Percentiles rank a stretch among this genome's conserved stretches.
These are phyloP conservation scores for Auxenochlorella pyrenoidosa DNA, from an alignment of 139 green algal genomes.

Conservation along the genomic window DNA sequence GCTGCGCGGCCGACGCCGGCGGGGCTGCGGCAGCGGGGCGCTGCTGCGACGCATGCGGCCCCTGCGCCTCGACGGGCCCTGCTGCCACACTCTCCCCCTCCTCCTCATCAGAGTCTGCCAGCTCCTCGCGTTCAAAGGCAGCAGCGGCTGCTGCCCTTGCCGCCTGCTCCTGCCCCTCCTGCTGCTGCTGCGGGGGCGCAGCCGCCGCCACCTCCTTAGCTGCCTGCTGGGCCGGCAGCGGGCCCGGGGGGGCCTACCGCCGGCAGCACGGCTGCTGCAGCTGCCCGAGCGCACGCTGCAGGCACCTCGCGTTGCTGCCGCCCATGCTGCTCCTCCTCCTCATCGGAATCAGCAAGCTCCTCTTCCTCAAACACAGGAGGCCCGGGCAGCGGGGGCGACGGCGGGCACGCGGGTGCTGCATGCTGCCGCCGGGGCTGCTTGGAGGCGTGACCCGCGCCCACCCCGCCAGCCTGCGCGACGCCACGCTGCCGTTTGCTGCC, in stretches of 20 bases:
- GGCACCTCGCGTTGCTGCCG: no score
- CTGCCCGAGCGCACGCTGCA: not conserved
- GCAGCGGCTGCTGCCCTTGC: not conserved
- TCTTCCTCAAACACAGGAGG: no score
- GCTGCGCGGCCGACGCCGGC: no score
- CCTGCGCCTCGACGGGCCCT: not conserved
- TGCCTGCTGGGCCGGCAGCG: not conserved
- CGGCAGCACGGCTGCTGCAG: not conserved
- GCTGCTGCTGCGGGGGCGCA: not conserved
- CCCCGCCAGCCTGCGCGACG: not conserved
- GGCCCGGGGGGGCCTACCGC: not conserved
- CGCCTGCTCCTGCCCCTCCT: not conserved
- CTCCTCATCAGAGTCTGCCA: constrained; percentile 25
- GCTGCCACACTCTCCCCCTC: not conserved
- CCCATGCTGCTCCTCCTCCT: no score
- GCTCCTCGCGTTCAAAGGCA: constrained; percentile 28
- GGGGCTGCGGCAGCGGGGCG: no score
- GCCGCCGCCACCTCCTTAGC: not conserved
- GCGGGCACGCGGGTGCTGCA: no score
- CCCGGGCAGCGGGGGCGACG: no score
- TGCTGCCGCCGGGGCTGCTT: not conserved
- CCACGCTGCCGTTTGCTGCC: not conserved
- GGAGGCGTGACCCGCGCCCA: not conserved
- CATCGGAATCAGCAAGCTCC: no score
- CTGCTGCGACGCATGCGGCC: not conserved